Percentiles rank a stretch among this genome's conserved stretches.
These are phyloP conservation scores for Zygosaccharomyces pseudobailii DNA, from an alignment of 1,139 yeast genomes.

Conservation along the genomic window DNA sequence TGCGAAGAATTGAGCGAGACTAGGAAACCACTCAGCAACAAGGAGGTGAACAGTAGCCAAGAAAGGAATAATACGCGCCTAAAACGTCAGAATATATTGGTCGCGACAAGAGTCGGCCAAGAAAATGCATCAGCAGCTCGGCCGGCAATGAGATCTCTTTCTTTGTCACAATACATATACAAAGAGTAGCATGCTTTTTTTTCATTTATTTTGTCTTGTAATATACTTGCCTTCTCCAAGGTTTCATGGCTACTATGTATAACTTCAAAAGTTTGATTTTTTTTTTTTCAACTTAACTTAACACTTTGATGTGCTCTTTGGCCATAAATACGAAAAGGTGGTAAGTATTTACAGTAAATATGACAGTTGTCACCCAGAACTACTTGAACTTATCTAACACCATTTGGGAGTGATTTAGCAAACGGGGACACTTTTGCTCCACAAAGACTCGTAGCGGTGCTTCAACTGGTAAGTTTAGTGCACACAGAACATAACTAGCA, in stretches of 20 bases:
- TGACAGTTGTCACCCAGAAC: too few species aligned
- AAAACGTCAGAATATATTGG: slow-evolving; percentile 5
- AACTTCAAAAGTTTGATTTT: too few species aligned
- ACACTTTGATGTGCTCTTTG: too few species aligned
- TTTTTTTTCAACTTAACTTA: too few species aligned
- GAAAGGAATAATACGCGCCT: background rate
- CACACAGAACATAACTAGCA: slow-evolving; percentile 21
- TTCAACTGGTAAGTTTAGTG: slow-evolving; percentile 13
- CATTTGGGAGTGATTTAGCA: slow-evolving; percentile 9
- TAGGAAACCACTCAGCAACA: slow-evolving; percentile 8
- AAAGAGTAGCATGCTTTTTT: background rate
- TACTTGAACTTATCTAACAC: slow-evolving; percentile 1
- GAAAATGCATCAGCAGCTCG: slow-evolving; percentile 2
- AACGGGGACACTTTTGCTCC: slow-evolving; percentile 10
- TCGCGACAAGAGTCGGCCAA: slow-evolving; percentile 1
- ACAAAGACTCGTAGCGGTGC: slow-evolving; percentile 13
- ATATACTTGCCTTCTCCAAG: background rate
- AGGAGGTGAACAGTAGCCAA: slow-evolving; percentile 6
- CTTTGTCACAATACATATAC: slow-evolving; percentile 14
- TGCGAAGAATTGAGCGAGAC: background rate
- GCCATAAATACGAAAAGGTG: too few species aligned
- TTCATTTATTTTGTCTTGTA: background rate
- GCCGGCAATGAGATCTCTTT: slow-evolving; percentile 13
- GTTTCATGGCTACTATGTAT: too few species aligned
- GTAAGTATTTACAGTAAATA: too few species aligned